These are phyloP conservation scores for Trypethelium eluteriae DNA, from an alignment of 495 filamentous ascomycete genomes.

Conservation along the genomic window DNA sequence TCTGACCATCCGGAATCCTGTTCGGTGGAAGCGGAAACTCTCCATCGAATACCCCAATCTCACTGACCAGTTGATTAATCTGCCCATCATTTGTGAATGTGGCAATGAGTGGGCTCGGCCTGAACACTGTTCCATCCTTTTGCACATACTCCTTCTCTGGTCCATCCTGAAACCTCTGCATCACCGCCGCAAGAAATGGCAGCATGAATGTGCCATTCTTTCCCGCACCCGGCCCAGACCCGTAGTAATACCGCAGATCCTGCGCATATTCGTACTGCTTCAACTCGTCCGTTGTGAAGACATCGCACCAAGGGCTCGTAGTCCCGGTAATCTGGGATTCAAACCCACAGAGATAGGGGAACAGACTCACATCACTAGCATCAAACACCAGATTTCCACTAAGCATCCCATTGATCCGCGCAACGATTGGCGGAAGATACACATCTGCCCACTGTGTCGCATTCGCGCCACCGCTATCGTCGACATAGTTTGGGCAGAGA, in stretches of 20 bases:
- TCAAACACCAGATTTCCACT: constrained; percentile 45
- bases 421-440: constrained; percentile 45
- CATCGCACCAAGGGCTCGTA: constrained; percentile 46
- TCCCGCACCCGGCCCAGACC: constrained; percentile 46
- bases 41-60: constrained; percentile 48
- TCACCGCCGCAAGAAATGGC: constrained; percentile 44
- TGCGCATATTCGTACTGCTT: constrained; percentile 51
- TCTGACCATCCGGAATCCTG: constrained; percentile 34
- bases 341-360: constrained; percentile 55
- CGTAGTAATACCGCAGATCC: constrained; percentile 54
- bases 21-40: constrained; percentile 39
- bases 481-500: constrained; percentile 45
- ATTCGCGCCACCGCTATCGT: constrained; percentile 38
- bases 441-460: constrained; percentile 37
- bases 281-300: constrained; percentile 48
- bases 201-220: constrained; percentile 44
- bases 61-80: constrained; percentile 47
- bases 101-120: constrained; percentile 43
- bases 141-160: constrained; percentile 39
- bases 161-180: constrained; percentile 42
- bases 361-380: constrained; percentile 43
- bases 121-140: constrained; percentile 35
- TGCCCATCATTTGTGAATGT: constrained; percentile 55
- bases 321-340: constrained; percentile 52
- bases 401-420: constrained; percentile 44